Percentiles rank a stretch among this genome's conserved stretches.
phyloP scores from a whole-genome alignment of 129 eudicot genomes.

The Arctium lappa region DNA sequence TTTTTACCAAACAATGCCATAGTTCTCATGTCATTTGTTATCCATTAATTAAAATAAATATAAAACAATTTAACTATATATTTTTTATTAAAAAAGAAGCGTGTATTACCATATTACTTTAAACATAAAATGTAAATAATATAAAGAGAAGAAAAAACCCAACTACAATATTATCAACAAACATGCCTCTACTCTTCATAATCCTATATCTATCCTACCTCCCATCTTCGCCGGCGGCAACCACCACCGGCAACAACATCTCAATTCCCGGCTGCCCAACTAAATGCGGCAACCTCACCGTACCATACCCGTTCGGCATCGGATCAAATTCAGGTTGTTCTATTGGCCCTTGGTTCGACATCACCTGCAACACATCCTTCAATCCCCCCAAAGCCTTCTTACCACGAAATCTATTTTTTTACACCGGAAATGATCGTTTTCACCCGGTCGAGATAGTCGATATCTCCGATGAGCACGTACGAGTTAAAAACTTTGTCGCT shows the following conservation, averaged over 20 bases:
- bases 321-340: constrained; percentile 19
- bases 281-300: constrained; percentile 29
- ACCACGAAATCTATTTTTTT: neutral
- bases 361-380: constrained; percentile 27
- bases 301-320: constrained; percentile 35
- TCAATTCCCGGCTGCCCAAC: constrained; percentile 24
- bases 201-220: neutral
- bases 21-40: no score
- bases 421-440: neutral
- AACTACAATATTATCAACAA: neutral
- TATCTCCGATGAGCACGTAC: constrained; percentile 16
- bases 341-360: constrained; percentile 15
- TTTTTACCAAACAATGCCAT: no score
- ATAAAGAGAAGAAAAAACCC: neutral
- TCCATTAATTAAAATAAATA: no score
- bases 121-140: no score
- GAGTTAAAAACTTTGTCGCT: neutral
- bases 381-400: constrained; percentile 26
- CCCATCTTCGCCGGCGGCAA: neutral
- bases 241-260: neutral
- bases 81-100: no score
- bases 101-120: no score
- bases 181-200: neutral
- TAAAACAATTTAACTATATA: no score
- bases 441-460: neutral